Conservation (phyloP, 768 basidiomycete genomes). For the Boletus rufocinnamomeus region DNA sequence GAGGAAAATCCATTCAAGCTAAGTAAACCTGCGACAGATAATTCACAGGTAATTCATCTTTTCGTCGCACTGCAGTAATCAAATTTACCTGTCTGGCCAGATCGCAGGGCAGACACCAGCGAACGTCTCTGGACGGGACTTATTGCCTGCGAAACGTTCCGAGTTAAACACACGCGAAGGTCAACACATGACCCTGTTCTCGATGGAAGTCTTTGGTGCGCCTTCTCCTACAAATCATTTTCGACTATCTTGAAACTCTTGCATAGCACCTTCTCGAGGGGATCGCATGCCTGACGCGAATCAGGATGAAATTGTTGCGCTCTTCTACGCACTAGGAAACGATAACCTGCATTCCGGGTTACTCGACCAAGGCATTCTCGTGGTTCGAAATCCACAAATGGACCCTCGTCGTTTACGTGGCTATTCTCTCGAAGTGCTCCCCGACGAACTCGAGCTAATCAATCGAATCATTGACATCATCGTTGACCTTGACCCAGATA, state of each 20-base stretch:
- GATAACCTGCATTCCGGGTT: constrained; percentile 33
- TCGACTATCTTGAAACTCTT: not conserved
- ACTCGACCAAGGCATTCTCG: constrained; percentile 53
- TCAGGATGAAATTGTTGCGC: constrained; percentile 53
- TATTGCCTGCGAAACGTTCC: constrained; percentile 48
- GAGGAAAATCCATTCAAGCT: constrained; percentile 24
- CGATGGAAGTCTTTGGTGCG: constrained; percentile 85
- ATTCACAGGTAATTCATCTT: constrained; percentile 52
- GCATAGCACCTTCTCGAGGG: constrained; percentile 58
- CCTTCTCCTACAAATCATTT: not conserved
- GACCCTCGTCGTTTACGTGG: constrained; percentile 45
- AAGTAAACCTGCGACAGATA: constrained; percentile 27
- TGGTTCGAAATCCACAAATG: constrained; percentile 44
- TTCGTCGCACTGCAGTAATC: not conserved
- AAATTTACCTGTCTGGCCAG: constrained; percentile 33
- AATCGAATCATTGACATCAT: constrained; percentile 77
- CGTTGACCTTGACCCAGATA: constrained; percentile 82
- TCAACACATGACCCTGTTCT: constrained; percentile 76
- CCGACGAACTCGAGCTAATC: constrained; percentile 77
- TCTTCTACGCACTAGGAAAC: constrained; percentile 73
- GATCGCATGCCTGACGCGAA: constrained; percentile 65
- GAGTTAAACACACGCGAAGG: constrained; percentile 52
- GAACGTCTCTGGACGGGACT: constrained; percentile 68
- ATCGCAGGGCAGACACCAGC: constrained; percentile 77
- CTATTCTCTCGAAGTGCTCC: constrained; percentile 51